Conservation (phyloP, 148 eudicot genomes). For the Chenopodium suecicum region DNA sequence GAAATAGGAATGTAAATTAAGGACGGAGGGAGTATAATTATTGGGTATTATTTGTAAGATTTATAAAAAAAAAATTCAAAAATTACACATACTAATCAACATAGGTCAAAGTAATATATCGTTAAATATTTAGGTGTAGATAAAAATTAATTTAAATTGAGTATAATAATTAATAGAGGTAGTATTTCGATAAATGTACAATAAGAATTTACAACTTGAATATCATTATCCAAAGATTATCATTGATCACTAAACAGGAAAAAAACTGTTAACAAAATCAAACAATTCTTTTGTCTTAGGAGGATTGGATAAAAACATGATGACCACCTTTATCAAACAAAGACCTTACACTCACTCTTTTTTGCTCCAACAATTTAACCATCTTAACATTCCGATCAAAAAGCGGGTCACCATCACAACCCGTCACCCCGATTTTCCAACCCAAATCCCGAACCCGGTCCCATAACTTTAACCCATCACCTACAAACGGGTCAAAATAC, state of each 20-base stretch:
- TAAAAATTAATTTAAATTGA: too few species aligned
- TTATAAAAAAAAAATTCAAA: too few species aligned
- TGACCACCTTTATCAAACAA: constrained; percentile 17
- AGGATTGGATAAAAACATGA: constrained; percentile 19
- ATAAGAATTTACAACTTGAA: too few species aligned
- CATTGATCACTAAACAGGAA: not conserved
- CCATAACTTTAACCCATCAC: constrained; percentile 1
- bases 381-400: constrained; percentile 28
- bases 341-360: constrained; percentile 20
- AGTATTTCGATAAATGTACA: too few species aligned
- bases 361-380: constrained; percentile 25
- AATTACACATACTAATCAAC: too few species aligned
- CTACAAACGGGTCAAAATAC: constrained; percentile 30
- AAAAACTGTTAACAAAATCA: not conserved
- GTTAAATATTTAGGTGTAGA: too few species aligned
- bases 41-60: too few species aligned
- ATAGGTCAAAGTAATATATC: too few species aligned
- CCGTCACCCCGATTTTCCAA: constrained; percentile 31
- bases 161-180: too few species aligned
- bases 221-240: too few species aligned
- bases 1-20: too few species aligned
- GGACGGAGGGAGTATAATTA: too few species aligned
- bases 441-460: constrained; percentile 25
- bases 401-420: constrained; percentile 39
- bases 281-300: not conserved